Conservation (phyloP, 176 grass and related monocot genomes). For the Tillandsia leiboldiana region DNA sequence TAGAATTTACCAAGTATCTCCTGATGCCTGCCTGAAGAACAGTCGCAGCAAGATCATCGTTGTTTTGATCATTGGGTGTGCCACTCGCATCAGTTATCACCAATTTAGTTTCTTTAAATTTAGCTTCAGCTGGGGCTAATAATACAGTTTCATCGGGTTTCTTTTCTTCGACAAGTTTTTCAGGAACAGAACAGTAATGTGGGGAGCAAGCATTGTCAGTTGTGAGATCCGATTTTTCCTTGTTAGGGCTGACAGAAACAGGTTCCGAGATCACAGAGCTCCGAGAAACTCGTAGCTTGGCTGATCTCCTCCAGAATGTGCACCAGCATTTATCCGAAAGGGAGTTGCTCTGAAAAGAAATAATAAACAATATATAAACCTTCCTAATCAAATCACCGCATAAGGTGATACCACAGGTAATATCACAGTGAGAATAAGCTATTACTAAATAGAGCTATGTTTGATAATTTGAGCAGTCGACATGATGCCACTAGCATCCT, state of each 20-base stretch:
- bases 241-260: constrained; percentile 18
- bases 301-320: constrained; percentile 14
- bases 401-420: too few species aligned
- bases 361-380: not conserved
- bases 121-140: not conserved
- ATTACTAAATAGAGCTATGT: too few species aligned
- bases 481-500: too few species aligned
- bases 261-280: constrained; percentile 18
- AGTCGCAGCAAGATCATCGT: constrained; percentile 4
- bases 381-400: not conserved
- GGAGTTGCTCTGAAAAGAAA: constrained; percentile 13
- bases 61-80: not conserved
- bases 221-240: constrained; percentile 4
- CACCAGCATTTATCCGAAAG: constrained; percentile 4
- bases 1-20: constrained; percentile 19
- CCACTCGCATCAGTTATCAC: not conserved
- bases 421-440: too few species aligned
- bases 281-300: constrained; percentile 16
- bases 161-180: not conserved
- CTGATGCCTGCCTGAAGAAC: constrained; percentile 17
- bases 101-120: not conserved
- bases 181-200: not conserved
- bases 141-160: not conserved
- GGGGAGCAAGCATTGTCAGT: not conserved
- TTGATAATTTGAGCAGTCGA: too few species aligned